Conservation (phyloP, 2,329 filamentous ascomycete species). For the Beauveria bassiana region DNA sequence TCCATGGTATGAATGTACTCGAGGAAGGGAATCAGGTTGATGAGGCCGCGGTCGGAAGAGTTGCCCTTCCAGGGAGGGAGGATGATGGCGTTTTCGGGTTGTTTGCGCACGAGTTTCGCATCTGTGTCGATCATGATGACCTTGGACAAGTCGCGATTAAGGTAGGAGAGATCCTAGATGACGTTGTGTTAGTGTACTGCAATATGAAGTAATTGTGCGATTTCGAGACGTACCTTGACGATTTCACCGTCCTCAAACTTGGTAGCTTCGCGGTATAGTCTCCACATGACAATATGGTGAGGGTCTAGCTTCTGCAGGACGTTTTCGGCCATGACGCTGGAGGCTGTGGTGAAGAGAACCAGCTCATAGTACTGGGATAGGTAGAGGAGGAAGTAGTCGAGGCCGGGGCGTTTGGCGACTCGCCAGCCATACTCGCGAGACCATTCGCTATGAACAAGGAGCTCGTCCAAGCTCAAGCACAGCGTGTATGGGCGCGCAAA, state of each 20-base stretch:
- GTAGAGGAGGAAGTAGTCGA: conserved; percentile 96
- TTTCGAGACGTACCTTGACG: conserved; percentile 61
- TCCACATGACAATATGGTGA: conserved; percentile 91
- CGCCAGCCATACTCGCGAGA: conserved; percentile 89
- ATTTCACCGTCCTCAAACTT: conserved; percentile 94
- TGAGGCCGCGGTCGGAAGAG: conserved; percentile 73
- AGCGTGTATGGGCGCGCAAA: conserved; percentile 86
- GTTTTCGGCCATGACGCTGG: conserved; percentile 75
- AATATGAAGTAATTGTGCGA: not conserved
- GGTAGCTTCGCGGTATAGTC: conserved; percentile 91
- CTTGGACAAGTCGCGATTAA: conserved; percentile 93
- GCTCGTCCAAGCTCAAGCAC: conserved; percentile 85
- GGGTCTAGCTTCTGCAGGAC: conserved; percentile 91
- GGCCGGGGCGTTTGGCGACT: conserved; percentile 85
- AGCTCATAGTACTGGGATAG: conserved; percentile 97
- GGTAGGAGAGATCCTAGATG: conserved; percentile 80
- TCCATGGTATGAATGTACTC: conserved; percentile 96
- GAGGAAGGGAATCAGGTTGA: conserved; percentile 88
- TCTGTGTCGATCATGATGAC: conserved; percentile 92
- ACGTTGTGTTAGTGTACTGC: conserved; percentile 13
- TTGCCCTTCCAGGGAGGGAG: conserved; percentile 86
- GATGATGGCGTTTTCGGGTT: conserved; percentile 95
- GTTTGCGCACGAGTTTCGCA: conserved; percentile 69
- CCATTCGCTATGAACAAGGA: conserved; percentile 94
- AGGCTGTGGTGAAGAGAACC: conserved; percentile 88